These are phyloP conservation scores for Cyanodermella asteris DNA, from an alignment of 2,329 filamentous ascomycete genomes.

Conservation along the genomic window DNA sequence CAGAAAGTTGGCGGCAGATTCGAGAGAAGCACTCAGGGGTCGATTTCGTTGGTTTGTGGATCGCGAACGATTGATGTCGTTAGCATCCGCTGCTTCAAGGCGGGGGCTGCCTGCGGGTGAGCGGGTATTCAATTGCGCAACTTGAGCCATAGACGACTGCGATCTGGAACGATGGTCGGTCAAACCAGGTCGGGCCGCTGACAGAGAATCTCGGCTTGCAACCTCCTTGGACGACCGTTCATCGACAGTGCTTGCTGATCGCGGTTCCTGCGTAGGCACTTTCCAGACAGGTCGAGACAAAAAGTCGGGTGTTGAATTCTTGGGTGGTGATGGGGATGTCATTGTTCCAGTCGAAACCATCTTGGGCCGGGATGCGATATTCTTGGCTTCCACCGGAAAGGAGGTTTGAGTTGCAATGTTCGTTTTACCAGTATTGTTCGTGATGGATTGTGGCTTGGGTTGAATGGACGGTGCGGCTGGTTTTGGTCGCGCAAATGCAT, in stretches of 20 bases:
- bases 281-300: too few relatives aligned
- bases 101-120: constrained; percentile 54
- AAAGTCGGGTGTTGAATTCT: constrained; percentile 10
- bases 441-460: constrained; percentile 10
- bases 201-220: too few relatives aligned
- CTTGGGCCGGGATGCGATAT: constrained; percentile 26
- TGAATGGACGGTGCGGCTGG: constrained; percentile 15
- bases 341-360: constrained; percentile 61
- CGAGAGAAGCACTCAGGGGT: constrained; percentile 64
- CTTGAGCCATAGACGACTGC: constrained; percentile 29
- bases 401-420: constrained; percentile 1
- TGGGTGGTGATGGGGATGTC: constrained; percentile 33
- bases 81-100: constrained; percentile 36
- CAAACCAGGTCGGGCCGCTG: constrained; percentile 20
- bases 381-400: constrained; percentile 13
- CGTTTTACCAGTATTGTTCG: constrained; percentile 5
- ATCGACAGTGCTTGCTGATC: too few relatives aligned
- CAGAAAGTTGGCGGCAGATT: constrained; percentile 62
- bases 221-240: constrained; percentile 5
- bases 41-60: constrained; percentile 46
- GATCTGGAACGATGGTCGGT: constrained; percentile 29
- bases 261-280: too few relatives aligned
- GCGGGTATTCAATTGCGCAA: constrained; percentile 36
- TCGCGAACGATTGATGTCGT: constrained; percentile 34
- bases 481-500: constrained; percentile 45